Evolutionary conservation across 495 filamentous ascomycete genomes (phyloP).

Genomic region (Baudoinia panamericana): DNA sequence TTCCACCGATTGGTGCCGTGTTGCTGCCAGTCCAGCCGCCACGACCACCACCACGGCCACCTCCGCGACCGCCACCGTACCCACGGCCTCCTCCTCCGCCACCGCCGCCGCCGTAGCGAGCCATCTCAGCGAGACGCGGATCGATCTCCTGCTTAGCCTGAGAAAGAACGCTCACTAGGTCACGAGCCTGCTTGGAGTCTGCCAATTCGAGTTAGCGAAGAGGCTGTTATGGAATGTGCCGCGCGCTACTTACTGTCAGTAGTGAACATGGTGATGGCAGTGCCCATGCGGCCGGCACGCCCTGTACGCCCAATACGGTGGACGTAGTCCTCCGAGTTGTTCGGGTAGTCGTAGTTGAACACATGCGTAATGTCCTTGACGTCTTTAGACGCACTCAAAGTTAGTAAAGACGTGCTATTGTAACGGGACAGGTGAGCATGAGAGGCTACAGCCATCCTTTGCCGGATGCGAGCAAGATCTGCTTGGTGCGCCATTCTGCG

Average conservation of each 20-base stretch:
- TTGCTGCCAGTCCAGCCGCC: constrained; percentile 27
- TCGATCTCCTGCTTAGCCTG: constrained; percentile 99
- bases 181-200: constrained; percentile 96
- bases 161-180: constrained; percentile 78
- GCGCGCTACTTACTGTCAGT: constrained; percentile 86
- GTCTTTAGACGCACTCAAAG: constrained; percentile 60
- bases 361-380: constrained; percentile 99
- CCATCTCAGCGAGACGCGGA: constrained; percentile 89
- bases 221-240: neutral
- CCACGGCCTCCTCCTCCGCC: constrained; percentile 29
- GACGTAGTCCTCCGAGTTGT: constrained; percentile 66
- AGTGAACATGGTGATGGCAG: constrained; percentile 46
- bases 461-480: constrained; percentile 45
- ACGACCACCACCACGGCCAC: constrained; percentile 39
- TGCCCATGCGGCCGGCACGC: constrained; percentile 36
- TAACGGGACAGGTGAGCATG: constrained; percentile 5
- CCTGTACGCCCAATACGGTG: constrained; percentile 37
- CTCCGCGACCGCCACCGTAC: constrained; percentile 48
- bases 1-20: constrained; percentile 26
- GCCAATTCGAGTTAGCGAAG: constrained; percentile 13
- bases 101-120: constrained; percentile 78
- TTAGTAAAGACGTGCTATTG: constrained; percentile 54
- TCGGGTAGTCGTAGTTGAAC: constrained; percentile 99
- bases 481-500: constrained; percentile 42
- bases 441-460: constrained; percentile 43